Evolutionary conservation across 148 eudicot genomes (phyloP).

Genomic region (Arctostaphylos glauca): DNA sequence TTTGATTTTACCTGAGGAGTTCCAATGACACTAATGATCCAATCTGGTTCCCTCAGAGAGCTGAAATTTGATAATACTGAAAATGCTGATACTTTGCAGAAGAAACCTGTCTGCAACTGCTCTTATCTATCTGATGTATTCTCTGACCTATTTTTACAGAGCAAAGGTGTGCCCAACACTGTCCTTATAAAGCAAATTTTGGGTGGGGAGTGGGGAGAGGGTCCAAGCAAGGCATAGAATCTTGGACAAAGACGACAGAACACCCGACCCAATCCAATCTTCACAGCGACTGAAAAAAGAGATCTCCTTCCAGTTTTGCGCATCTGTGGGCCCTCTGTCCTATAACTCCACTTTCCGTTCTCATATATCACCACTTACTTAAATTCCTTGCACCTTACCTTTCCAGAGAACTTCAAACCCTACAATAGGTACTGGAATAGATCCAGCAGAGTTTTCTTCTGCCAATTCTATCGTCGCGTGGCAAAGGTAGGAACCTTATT

Average conservation of each 20-base stretch:
- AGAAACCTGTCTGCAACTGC: slow-evolving; percentile 25
- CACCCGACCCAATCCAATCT: slow-evolving; percentile 46
- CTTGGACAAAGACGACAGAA: slow-evolving; percentile 48
- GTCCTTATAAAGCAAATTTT: slow-evolving; percentile 53
- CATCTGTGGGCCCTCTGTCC: slow-evolving; percentile 22
- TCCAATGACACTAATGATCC: not conserved
- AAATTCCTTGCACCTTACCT: slow-evolving; percentile 44
- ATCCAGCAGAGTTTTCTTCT: slow-evolving; percentile 44
- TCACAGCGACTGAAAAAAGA: slow-evolving; percentile 38
- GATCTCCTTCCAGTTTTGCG: slow-evolving; percentile 38
- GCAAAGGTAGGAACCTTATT: slow-evolving; percentile 70
- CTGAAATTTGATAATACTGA: not conserved
- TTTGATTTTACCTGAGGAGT: slow-evolving; percentile 14
- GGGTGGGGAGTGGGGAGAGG: slow-evolving; percentile 17
- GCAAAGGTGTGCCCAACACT: slow-evolving; percentile 30
- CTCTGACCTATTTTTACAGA: slow-evolving; percentile 29
- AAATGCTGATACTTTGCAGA: slow-evolving; percentile 14
- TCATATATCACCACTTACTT: slow-evolving; percentile 20
- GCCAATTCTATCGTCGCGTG: slow-evolving; percentile 38
- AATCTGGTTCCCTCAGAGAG: slow-evolving; percentile 3
- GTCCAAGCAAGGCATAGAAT: slow-evolving; percentile 62
- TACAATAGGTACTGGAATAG: slow-evolving; percentile 60
- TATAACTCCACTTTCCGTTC: slow-evolving; percentile 24
- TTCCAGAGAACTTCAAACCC: slow-evolving; percentile 46
- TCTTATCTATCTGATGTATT: slow-evolving; percentile 26